Evolutionary conservation across 768 basidiomycete species (phyloP), one percentile per base, ranked within the genome.

Genomic region (Agrocybe pediades): DNA sequence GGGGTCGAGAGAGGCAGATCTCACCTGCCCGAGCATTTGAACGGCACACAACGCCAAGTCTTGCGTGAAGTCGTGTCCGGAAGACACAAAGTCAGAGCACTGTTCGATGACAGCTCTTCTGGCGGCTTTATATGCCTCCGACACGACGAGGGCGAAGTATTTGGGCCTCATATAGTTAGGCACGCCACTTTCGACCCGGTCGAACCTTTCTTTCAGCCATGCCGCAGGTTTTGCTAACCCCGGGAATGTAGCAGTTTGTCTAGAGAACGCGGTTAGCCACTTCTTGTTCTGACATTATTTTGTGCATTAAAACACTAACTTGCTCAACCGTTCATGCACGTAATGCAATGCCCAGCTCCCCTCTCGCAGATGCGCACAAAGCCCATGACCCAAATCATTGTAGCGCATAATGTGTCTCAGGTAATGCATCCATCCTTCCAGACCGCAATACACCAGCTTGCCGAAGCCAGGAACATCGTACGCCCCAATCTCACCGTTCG

Each of bases 371-470:
- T 98, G 92, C 2, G 75, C 86, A 62, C 93, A 96, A 3, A 99
- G 76, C 1, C 93, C 82, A 68, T 98, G 95, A 0, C 97, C 97
- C 2, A 98, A 80, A 66, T 99, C 95, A 68, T 98, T 98, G 64
- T 85, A 81, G 59, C 79, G 78, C 84, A 95, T 95, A 67, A 98
- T 85, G 60, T 84, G 84, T 33, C 84, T 80, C 50, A 98, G 74
- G 0, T 86, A 86, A 60, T 87, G 83, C 94, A 99, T 98, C 94
- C 95, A 99, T 1, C 97, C 97, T 64, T 98, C 93, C 46, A 98
- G 69, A 16, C 97, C 97, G 63, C 95, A 98, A 70, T 98, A 99
- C 9, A 83, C 85, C 68, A 95, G 74, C 54, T 81, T 80, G 0
- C 90, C 93, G 20, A 83, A 64, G 20, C 79, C 83, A 4, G 95